Evolutionary conservation across 371 early-diverging fungal genomes (phyloP), one percentile per base, ranked within the genome.

Genomic region (Mucor lusitanicus): DNA sequence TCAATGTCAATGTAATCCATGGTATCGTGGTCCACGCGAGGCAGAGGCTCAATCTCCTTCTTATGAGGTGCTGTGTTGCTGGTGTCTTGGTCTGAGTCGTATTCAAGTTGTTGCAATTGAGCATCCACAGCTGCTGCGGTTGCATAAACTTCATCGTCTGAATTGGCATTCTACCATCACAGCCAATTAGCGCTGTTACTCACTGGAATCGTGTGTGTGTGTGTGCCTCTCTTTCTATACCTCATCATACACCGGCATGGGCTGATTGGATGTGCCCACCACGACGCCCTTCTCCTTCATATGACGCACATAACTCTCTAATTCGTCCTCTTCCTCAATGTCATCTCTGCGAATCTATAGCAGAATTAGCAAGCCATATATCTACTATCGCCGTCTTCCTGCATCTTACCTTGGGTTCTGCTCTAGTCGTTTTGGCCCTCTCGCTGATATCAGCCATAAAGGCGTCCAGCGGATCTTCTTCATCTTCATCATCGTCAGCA

Each of bases 91-190:
- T 87, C 81, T 23, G 73, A 60, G 7, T 74, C 63, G 25, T 50
- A 50, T 50, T 50, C 50, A 12, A 50, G 13, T 37, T 67, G 17
- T 67, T 67, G 64, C 0, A 67, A 74, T 63, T 80, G 78, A 17
- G 85, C 84, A 66, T 93, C 94, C 13, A 93, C 72, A 13, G 90
- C 91, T n/a, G 87, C 80, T 8, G 94, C 94, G 6, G 94, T 86
- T 8, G 91, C 90, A 75, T 94, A 94, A 5, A 95, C 94, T 74
- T 94, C 94, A 58, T 94, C 94, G 64, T 94, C 95, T 61, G 94
- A 92, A 70, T 93, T 89, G 23, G 75, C 87, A 65, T 91, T 89
- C 82, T 88, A 63, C 25, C 50, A 46, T 54, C n/a, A 21, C n/a
- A 35, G 60, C 23, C 44, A 58, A 8, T 48, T 3, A 58, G 39